These are phyloP conservation scores for Ganoderma leucocontextum DNA, from an alignment of 1,284 basidiomycete genomes.

Conservation along the genomic window DNA sequence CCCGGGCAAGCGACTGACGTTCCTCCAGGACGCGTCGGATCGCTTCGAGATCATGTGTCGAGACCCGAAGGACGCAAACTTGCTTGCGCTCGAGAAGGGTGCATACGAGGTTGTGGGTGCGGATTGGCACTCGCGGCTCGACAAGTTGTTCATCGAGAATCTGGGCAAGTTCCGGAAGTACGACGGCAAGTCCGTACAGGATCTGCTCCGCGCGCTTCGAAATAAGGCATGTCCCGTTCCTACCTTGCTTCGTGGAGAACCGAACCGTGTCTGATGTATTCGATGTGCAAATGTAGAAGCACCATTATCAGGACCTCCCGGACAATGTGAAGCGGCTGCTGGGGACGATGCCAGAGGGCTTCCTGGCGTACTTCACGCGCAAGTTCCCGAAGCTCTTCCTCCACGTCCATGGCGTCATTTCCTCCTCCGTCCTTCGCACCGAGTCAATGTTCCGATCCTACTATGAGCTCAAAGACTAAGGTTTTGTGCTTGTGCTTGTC, in stretches of 20 bases:
- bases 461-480: conserved; percentile 72
- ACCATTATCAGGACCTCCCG: conserved; percentile 97
- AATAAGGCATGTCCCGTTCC: conserved; percentile 81
- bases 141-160: conserved; percentile 92
- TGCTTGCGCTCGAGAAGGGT: conserved; percentile 80
- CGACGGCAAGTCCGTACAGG: conserved; percentile 89
- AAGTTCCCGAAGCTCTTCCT: conserved; percentile 93
- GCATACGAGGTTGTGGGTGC: conserved; percentile 77
- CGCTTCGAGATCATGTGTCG: conserved; percentile 98
- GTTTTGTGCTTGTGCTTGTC: background rate
- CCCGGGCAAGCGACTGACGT: conserved; percentile 83
- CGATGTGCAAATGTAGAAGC: conserved; percentile 72
- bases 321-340: conserved; percentile 88
- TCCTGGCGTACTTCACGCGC: conserved; percentile 90
- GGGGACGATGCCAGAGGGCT: conserved; percentile 92
- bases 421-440: conserved; percentile 66
- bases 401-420: conserved; percentile 89
- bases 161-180: conserved; percentile 98
- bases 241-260: background rate
- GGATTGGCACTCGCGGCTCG: conserved; percentile 90
- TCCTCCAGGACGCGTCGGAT: conserved; percentile 97
- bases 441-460: conserved; percentile 91
- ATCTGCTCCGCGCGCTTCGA: conserved; percentile 89
- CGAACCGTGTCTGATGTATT: conserved; percentile 1
- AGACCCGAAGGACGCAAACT: conserved; percentile 83